A percentile compares a stretch with the other conserved stretches of the same genome.
phyloP scores from a whole-genome alignment of 495 filamentous ascomycete genomes.

The Aspergillus mulundensis region DNA sequence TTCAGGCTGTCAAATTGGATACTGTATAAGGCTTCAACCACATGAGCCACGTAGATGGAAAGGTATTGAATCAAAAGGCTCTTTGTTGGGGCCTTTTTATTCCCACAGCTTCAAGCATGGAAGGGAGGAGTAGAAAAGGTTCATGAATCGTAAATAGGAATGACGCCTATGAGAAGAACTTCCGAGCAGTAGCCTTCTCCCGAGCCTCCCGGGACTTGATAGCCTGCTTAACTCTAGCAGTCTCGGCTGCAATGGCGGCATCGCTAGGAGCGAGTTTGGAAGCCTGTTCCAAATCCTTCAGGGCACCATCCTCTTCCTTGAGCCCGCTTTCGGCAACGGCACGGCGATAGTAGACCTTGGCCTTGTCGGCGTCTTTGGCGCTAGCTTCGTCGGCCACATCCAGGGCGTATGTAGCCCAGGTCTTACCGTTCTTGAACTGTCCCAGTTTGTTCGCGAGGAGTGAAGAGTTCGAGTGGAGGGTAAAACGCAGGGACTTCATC shows the following conservation, averaged over 20 bases:
- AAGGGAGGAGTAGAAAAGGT: slow-evolving; percentile 10
- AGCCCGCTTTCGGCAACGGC: slow-evolving; percentile 66
- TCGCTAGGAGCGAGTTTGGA: slow-evolving; percentile 71
- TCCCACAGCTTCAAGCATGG: slow-evolving; percentile 6
- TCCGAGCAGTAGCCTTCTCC: slow-evolving; percentile 85
- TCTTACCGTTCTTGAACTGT: slow-evolving; percentile 62
- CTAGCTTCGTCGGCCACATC: slow-evolving; percentile 52
- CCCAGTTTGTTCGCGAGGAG: slow-evolving; percentile 77
- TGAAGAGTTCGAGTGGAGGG: slow-evolving; percentile 72
- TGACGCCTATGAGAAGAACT: slow-evolving; percentile 64
- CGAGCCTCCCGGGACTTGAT: slow-evolving; percentile 69
- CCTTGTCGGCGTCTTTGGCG: slow-evolving; percentile 71
- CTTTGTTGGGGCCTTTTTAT: neutral
- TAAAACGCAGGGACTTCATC: slow-evolving; percentile 70
- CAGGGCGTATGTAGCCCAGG: slow-evolving; percentile 69
- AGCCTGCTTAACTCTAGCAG: slow-evolving; percentile 69
- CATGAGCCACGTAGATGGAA: neutral
- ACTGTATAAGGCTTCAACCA: slow-evolving; percentile 8
- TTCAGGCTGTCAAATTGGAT: slow-evolving; percentile 16
- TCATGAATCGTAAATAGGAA: slow-evolving; percentile 29
- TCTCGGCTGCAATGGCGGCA: slow-evolving; percentile 68
- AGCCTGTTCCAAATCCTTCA: slow-evolving; percentile 74
- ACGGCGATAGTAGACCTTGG: slow-evolving; percentile 82
- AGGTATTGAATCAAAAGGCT: neutral
- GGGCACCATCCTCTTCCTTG: slow-evolving; percentile 82